Percentiles rank a stretch among this genome's conserved stretches.
Evolutionary conservation across 2,329 filamentous ascomycete species (phyloP).

Genomic region (Seiridium cupressi): DNA sequence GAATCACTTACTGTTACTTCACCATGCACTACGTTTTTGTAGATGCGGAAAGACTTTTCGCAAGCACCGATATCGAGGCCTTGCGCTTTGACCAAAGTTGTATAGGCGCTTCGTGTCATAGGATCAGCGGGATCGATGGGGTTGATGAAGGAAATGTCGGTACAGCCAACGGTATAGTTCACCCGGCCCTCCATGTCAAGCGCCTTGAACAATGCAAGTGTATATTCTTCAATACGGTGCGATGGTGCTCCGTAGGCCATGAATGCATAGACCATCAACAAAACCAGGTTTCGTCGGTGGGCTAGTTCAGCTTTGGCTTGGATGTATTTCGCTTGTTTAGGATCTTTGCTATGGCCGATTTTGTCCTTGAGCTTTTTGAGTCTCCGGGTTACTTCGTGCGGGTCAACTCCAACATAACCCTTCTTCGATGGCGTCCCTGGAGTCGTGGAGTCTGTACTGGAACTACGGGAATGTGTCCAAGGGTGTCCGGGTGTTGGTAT

Average conservation of each 20-base stretch:
- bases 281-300: conserved; percentile 11
- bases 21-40: conserved; percentile 14
- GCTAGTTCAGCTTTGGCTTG: conserved; percentile 12
- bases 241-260: conserved; percentile 13
- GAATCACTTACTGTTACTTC: conserved; percentile 3
- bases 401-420: conserved; percentile 11
- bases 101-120: conserved; percentile 13
- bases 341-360: conserved; percentile 5
- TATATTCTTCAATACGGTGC: conserved; percentile 15
- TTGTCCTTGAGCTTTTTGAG: conserved; percentile 11
- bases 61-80: conserved; percentile 15
- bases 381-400: conserved; percentile 8
- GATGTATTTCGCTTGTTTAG: conserved; percentile 10
- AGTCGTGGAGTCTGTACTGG: conserved; percentile 3
- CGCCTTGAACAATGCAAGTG: conserved; percentile 11
- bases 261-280: conserved; percentile 13
- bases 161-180: conserved; percentile 15
- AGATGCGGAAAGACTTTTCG: conserved; percentile 13
- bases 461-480: not conserved
- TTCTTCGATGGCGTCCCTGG: conserved; percentile 8
- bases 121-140: conserved; percentile 8
- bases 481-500: conserved; percentile 2
- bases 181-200: conserved; percentile 15
- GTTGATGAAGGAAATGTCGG: conserved; percentile 13
- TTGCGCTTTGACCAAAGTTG: conserved; percentile 14